Conservation (phyloP, 169 alveolate species). For the Amoebophrya sp. region DNA sequence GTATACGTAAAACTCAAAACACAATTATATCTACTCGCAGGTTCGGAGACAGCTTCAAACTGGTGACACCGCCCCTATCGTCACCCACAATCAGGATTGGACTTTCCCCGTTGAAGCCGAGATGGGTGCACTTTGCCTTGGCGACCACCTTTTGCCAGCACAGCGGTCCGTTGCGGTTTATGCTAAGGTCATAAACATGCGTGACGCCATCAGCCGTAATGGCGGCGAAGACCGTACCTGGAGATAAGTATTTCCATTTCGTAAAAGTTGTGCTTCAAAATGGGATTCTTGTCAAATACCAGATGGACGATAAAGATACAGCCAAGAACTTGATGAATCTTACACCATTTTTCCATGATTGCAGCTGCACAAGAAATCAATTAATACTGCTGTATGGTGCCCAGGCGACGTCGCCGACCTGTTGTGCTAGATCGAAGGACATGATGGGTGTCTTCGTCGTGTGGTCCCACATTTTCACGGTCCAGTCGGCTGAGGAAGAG, state of each 20-base stretch:
- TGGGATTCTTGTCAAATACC: too few species aligned
- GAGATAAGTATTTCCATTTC: too few species aligned
- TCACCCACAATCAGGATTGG: slow-evolving; percentile 78
- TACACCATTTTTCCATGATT: too few species aligned
- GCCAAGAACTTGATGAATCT: too few species aligned
- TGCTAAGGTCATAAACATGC: slow-evolving; percentile 40
- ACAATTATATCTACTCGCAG: slow-evolving; percentile 47
- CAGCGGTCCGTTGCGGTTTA: slow-evolving; percentile 43
- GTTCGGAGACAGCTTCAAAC: slow-evolving; percentile 73
- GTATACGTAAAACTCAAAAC: too few species aligned
- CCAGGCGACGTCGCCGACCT: slow-evolving; percentile 87
- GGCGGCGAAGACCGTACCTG: slow-evolving; percentile 75
- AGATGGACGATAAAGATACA: too few species aligned
- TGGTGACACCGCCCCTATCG: slow-evolving; percentile 74
- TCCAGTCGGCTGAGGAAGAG: slow-evolving; percentile 90
- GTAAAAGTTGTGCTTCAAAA: too few species aligned
- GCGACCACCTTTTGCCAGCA: slow-evolving; percentile 56
- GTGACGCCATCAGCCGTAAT: slow-evolving; percentile 68
- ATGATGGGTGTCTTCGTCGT: slow-evolving; percentile 66
- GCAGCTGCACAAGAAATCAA: too few species aligned
- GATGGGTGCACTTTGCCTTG: slow-evolving; percentile 71
- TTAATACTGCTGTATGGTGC: slow-evolving; percentile 78
- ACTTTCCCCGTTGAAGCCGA: slow-evolving; percentile 68
- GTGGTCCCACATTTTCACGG: slow-evolving; percentile 86
- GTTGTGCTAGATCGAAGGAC: slow-evolving; percentile 76